These are phyloP conservation scores for Geotrichum bryndzae DNA, from an alignment of 1,139 yeast genomes.

Conservation along the genomic window DNA sequence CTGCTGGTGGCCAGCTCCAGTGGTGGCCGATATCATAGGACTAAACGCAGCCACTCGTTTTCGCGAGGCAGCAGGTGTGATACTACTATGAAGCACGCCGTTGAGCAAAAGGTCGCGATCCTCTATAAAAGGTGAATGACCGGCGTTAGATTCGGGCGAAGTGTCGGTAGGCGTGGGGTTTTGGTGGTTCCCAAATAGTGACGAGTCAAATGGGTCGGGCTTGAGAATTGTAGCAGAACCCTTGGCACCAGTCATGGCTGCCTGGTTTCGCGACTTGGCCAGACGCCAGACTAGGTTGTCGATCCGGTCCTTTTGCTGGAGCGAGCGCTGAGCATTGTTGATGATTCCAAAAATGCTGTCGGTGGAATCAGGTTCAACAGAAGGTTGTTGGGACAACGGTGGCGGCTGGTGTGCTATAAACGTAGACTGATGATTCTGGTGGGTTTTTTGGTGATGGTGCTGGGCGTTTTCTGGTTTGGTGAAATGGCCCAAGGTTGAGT, in stretches of 20 bases:
- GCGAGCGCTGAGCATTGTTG: conserved; percentile 26
- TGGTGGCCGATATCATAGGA: conserved; percentile 15
- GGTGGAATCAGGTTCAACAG: neutral
- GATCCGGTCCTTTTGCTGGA: conserved; percentile 22
- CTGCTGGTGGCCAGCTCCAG: neutral
- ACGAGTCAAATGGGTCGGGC: conserved; percentile 6
- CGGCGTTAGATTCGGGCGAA: conserved; percentile 21
- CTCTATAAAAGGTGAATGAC: conserved; percentile 17
- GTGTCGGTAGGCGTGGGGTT: conserved; percentile 23
- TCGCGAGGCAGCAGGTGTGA: neutral
- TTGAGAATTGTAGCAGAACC: neutral
- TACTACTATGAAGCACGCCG: neutral
- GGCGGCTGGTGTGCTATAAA: neutral
- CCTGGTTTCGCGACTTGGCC: conserved; percentile 15
- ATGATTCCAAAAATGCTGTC: conserved; percentile 17
- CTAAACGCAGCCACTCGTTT: conserved; percentile 15
- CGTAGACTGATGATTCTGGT: neutral
- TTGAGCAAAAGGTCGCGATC: conserved; percentile 5
- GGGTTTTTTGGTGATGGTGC: neutral
- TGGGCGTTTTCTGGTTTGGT: neutral
- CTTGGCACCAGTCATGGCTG: conserved; percentile 3
- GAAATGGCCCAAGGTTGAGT: neutral
- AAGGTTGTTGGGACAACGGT: neutral
- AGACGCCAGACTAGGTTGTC: conserved; percentile 25
- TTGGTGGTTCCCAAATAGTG: conserved; percentile 17